These are phyloP conservation scores for Primulina tabacum DNA, from an alignment of 257 asterid species.

Conservation along the genomic window DNA sequence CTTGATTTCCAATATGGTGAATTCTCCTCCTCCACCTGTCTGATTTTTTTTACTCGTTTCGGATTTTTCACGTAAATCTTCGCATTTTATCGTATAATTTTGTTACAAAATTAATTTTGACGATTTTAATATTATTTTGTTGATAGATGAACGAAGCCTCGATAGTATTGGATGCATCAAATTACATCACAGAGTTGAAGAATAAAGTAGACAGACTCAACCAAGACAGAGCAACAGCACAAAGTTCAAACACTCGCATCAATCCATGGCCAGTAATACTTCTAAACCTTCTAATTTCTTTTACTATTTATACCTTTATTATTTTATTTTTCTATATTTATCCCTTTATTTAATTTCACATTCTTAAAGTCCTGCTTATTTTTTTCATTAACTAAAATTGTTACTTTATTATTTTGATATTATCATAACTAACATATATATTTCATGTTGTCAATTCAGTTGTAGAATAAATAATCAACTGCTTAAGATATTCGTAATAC, in stretches of 20 bases:
- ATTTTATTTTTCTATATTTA: too few species aligned
- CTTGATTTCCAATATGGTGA: too few species aligned
- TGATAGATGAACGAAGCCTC: conserved; percentile 62
- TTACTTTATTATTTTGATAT: too few species aligned
- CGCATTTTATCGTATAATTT: not conserved
- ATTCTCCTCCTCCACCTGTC: not conserved
- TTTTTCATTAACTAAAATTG: too few species aligned
- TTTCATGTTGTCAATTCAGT: not conserved
- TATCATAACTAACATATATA: too few species aligned
- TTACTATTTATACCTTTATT: too few species aligned
- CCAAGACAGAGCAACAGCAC: conserved; percentile 48
- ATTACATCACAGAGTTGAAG: conserved; percentile 65
- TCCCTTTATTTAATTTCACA: not conserved
- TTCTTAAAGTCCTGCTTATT: not conserved
- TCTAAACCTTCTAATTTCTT: not conserved
- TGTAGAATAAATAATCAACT: too few species aligned
- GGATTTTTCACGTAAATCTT: conserved; percentile 1
- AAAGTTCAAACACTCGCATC: conserved; percentile 32
- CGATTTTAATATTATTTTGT: not conserved
- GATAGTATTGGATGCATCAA: conserved; percentile 74
- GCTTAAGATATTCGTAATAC: too few species aligned
- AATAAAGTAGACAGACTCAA: conserved; percentile 68
- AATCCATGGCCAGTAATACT: conserved; percentile 48
- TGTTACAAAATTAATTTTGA: too few species aligned
- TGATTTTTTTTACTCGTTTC: not conserved